Evolutionary conservation across 176 grass and related monocot species (phyloP), one percentile per base, ranked within the genome.

Genomic region (Avena atlantica): DNA sequence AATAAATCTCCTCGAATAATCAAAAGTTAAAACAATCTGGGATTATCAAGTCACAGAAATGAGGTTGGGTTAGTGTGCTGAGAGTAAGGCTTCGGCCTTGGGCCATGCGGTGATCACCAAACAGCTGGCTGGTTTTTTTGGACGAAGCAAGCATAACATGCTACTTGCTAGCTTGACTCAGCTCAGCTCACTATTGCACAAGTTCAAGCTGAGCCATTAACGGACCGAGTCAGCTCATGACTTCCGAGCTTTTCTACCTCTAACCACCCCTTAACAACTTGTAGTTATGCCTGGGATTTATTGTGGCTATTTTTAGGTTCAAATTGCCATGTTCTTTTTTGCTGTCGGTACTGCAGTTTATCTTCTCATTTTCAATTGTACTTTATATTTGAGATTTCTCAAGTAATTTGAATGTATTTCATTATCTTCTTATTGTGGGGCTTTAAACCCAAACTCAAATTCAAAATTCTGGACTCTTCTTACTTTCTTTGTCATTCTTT

Each of bases 381-480:
- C 17, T 55, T 53, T 74, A 45, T 31, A 87, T 37, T 47, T 78
- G 24, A 80, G 29, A 34, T 85, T 71, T n/a, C 4, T 73, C 13
- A 53, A 70, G 10, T 79, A 84, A 8, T 70, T 59, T 70, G 20
- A n/a, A 17, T 57, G 44, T 53, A 59, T 84, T 78, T 79, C 56
- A 20, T 40, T 76, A 25, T 84, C 4, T 44, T 51, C 20, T 77
- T 88, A 42, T 40, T 21, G 49, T 62, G 19, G 77, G 15, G 58
- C 34, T 27, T 86, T 86, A 47, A 80, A 57, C 52, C 34, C 42
- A 69, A 86, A 70, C 59, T 71, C 85, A 58, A 10, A 51, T 55
- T 25, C 0, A 9, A 49, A 29, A 25, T 42, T 69, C 47, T 2
- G 4, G 5, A 17, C 10, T 82, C 42, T 80, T 5, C 23, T 67